Conservation (phyloP, 164 flowering plant genomes). For the Euptelea pleiosperma region DNA sequence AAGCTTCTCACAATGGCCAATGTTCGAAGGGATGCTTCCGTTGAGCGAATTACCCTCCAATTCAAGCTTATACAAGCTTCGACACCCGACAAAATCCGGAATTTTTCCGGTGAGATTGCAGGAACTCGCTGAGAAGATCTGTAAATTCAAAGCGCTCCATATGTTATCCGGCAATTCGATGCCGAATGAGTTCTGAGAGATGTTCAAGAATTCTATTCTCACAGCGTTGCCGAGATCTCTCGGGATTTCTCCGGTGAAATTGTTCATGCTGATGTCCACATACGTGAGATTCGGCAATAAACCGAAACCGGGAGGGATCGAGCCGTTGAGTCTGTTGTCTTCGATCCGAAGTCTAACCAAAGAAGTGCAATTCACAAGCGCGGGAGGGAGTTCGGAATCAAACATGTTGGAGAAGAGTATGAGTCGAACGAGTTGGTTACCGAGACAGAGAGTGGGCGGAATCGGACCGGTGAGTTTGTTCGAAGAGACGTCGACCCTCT, state of each 20-base stretch:
- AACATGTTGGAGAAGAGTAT: constrained; percentile 74
- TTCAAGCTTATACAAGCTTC: constrained; percentile 63
- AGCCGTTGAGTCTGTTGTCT: constrained; percentile 59
- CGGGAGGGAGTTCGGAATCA: constrained; percentile 36
- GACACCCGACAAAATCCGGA: constrained; percentile 73
- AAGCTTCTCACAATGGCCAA: constrained; percentile 77
- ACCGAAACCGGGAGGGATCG: constrained; percentile 70
- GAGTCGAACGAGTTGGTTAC: constrained; percentile 53
- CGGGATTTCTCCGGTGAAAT: constrained; percentile 64
- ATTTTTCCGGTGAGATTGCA: constrained; percentile 47
- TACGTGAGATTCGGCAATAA: constrained; percentile 47
- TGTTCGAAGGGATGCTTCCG: constrained; percentile 76
- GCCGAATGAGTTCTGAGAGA: constrained; percentile 55
- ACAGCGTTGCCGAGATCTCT: constrained; percentile 49
- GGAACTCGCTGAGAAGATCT: constrained; percentile 61
- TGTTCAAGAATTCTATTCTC: constrained; percentile 46
- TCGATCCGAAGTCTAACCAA: constrained; percentile 56
- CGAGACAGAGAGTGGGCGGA: constrained; percentile 64
- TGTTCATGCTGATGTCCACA: constrained; percentile 71
- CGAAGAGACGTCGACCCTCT: constrained; percentile 64
- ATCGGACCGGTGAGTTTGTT: constrained; percentile 70
- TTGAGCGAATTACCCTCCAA: constrained; percentile 54
- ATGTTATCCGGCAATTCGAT: constrained; percentile 47
- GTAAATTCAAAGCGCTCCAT: constrained; percentile 66
- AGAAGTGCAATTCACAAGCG: constrained; percentile 59